phyloP scores from a whole-genome alignment of 805 yeast species.

The Barnettozyma populi region DNA sequence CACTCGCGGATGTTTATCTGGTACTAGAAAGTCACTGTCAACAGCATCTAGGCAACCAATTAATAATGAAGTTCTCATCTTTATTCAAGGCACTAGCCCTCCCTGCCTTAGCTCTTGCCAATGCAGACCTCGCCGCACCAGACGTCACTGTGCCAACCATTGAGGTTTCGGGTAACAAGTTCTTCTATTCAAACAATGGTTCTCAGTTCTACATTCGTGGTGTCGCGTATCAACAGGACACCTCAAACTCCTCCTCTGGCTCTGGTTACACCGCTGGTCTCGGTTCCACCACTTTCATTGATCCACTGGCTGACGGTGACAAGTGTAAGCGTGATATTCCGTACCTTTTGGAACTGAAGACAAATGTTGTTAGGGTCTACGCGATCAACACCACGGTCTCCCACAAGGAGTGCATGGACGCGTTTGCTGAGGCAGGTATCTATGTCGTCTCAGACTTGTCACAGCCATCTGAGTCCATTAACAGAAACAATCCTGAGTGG shows the following conservation, averaged over 20 bases:
- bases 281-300: constrained; percentile 34
- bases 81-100: constrained; percentile 4
- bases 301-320: constrained; percentile 61
- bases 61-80: constrained; percentile 5
- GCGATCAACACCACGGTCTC: constrained; percentile 62
- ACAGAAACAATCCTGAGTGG: constrained; percentile 70
- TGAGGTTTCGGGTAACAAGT: constrained; percentile 60
- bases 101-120: constrained; percentile 12
- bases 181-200: constrained; percentile 63
- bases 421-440: constrained; percentile 72
- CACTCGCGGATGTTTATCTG: too few relatives aligned
- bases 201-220: constrained; percentile 74
- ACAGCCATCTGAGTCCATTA: constrained; percentile 66
- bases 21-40: too few relatives aligned
- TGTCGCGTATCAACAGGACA: constrained; percentile 66
- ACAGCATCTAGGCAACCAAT: too few relatives aligned
- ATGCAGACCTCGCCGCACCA: constrained; percentile 19
- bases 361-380: constrained; percentile 72
- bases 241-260: constrained; percentile 36
- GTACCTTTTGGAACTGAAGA: constrained; percentile 50
- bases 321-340: constrained; percentile 71
- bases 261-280: constrained; percentile 12
- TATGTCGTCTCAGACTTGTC: constrained; percentile 81
- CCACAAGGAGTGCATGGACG: constrained; percentile 67
- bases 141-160: constrained; percentile 40